Evolutionary conservation across 2,329 filamentous ascomycete genomes (phyloP).

Genomic region (Microdochium paspali): DNA sequence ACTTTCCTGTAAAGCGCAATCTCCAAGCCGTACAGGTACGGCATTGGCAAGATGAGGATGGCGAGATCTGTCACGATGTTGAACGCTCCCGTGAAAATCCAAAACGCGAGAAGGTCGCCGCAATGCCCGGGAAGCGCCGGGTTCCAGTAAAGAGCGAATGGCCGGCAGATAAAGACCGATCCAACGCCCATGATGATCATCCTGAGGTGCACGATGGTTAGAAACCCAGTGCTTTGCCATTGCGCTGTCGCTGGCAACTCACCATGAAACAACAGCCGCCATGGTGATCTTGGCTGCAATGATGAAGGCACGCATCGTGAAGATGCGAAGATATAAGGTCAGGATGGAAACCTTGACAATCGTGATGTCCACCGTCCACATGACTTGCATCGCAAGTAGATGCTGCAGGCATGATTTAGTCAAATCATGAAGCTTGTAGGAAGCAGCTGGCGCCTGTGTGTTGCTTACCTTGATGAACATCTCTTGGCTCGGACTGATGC

Average conservation of each 20-base stretch:
- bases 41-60: slow-evolving; percentile 20
- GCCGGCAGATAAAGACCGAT: slow-evolving; percentile 24
- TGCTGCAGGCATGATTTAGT: slow-evolving; percentile 7
- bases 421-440: not conserved
- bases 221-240: not conserved
- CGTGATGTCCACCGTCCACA: slow-evolving; percentile 19
- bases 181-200: slow-evolving; percentile 12
- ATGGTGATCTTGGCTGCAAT: slow-evolving; percentile 12
- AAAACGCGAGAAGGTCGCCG: slow-evolving; percentile 18
- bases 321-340: slow-evolving; percentile 17
- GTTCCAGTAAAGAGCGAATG: slow-evolving; percentile 25
- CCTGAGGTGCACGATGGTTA: slow-evolving; percentile 9
- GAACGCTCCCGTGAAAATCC: slow-evolving; percentile 18
- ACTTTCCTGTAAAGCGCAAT: slow-evolving; percentile 19
- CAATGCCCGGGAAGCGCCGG: slow-evolving; percentile 19
- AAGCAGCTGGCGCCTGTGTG: not conserved
- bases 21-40: slow-evolving; percentile 19
- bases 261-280: slow-evolving; percentile 13
- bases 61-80: slow-evolving; percentile 22
- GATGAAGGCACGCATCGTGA: slow-evolving; percentile 14
- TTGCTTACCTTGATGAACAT: slow-evolving; percentile 9
- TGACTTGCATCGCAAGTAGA: slow-evolving; percentile 15
- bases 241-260: slow-evolving; percentile 1
- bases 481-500: slow-evolving; percentile 5
- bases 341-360: slow-evolving; percentile 20